These are phyloP conservation scores for Cladosporium sp. DNA, from an alignment of 2,329 filamentous ascomycete species.

Conservation along the genomic window DNA sequence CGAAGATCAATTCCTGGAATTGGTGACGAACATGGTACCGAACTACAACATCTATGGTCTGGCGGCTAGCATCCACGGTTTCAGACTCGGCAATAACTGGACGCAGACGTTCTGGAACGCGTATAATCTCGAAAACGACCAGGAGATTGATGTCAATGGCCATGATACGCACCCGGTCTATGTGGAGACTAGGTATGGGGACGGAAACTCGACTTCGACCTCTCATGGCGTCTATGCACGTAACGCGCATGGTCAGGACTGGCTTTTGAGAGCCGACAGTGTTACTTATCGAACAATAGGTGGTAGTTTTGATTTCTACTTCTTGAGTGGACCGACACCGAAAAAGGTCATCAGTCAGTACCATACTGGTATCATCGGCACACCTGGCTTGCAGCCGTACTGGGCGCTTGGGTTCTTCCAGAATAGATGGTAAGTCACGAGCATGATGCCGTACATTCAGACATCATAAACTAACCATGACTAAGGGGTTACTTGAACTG, in stretches of 20 bases:
- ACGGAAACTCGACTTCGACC: conserved; percentile 14
- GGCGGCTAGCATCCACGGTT: conserved; percentile 27
- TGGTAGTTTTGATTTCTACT: conserved; percentile 26
- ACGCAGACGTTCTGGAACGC: conserved; percentile 32
- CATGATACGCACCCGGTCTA: conserved; percentile 31
- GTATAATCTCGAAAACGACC: conserved; percentile 25
- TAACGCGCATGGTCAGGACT: conserved; percentile 31
- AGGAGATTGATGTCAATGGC: conserved; percentile 24
- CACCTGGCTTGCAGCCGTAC: conserved; percentile 23
- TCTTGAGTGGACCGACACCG: conserved; percentile 20
- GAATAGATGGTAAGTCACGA: conserved; percentile 17
- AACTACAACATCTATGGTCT: conserved; percentile 32
- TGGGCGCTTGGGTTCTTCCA: conserved; percentile 27
- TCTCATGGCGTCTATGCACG: conserved; percentile 32
- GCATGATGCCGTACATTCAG: neutral
- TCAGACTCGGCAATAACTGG: conserved; percentile 28
- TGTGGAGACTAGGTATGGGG: conserved; percentile 29
- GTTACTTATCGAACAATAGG: conserved; percentile 30
- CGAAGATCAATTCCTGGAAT: conserved; percentile 30
- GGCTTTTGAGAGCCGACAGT: conserved; percentile 23
- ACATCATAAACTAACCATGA: too few relatives aligned
- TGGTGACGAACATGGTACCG: conserved; percentile 24
- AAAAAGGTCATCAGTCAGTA: conserved; percentile 23
- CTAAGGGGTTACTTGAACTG: conserved; percentile 36
- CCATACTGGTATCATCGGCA: conserved; percentile 23